Base-by-base conservation (phyloP, 495 filamentous ascomycete species). In the Penicillium macrosclerotiorum region DNA sequence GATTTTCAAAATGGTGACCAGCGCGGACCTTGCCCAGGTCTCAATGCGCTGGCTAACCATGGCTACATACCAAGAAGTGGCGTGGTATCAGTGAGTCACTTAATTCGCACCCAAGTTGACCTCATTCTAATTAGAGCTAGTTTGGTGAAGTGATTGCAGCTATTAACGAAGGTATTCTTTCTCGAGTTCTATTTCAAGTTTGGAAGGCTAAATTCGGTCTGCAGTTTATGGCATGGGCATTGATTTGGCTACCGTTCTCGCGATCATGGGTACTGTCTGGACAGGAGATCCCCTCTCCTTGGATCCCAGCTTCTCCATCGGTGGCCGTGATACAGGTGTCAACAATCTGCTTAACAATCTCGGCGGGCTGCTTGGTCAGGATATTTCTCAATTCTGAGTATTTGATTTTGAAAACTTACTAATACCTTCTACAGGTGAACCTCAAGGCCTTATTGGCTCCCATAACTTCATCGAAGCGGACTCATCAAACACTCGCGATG, bases 391-490 rank as follows among this genome's bases (percentile, higher is more conserved):
- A 3, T 18, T 9, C 14, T 3, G 12, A 19, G 8, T 9, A 12
- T 5, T 23, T 16, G 0, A 4, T 29, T 27, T n/a, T 12, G 8
- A 8, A 32, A 4, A 9, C 3, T 12, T 11, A 43, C 25, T 44
- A 6, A 50, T 14, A 25, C 4, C 12, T 20, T 22, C 6, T 33
- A 2, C 29, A 66, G 63, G 63, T 20, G 48, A 59, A 13, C 72
- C 74, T 12, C 56, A 62, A 32, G 76, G 78, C 16, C 59, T 83
- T 5, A 67, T 64, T 32, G 74, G 74, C 37, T 77, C 70, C 3
- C 80, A 82, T 52, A 79, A 76, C 55, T 75, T 77, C 24, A 75
- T 76, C 51, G 80, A 83, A 58, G 51, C 65, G 4, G 79, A 85
- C 55, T 72, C 64, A 9, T 82, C 78, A 26, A 69, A 79, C 7